Percentiles rank a stretch among this genome's conserved stretches.
phyloP scores from a whole-genome alignment of 441 rosid species.

The Macaranga tanarius region DNA sequence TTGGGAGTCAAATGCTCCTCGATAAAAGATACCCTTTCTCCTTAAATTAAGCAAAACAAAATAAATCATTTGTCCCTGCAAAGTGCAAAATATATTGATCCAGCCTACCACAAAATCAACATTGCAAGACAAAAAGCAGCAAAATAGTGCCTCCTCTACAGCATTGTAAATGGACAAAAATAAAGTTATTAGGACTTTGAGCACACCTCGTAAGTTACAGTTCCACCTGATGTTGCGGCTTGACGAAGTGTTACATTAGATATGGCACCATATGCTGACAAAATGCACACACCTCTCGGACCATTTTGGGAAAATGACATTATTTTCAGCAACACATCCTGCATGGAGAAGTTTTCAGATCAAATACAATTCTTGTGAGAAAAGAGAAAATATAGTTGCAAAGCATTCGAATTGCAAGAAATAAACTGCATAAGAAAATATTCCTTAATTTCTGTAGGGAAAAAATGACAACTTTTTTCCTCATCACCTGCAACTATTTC shows the following conservation, averaged over 20 bases:
- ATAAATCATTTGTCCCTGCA: neutral
- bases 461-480: neutral
- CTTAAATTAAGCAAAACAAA: neutral
- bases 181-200: neutral
- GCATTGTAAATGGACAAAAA: neutral
- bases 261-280: constrained; percentile 57
- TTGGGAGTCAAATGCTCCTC: too few relatives aligned
- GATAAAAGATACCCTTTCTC: neutral
- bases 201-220: constrained; percentile 58
- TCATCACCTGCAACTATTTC: neutral
- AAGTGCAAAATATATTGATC: neutral
- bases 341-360: constrained; percentile 5
- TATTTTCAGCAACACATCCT: constrained; percentile 39
- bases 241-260: constrained; percentile 60
- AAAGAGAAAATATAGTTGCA: neutral
- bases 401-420: neutral
- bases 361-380: neutral
- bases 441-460: neutral
- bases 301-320: constrained; percentile 39
- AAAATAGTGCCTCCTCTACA: neutral
- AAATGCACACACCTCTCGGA: constrained; percentile 46
- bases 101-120: neutral
- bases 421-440: neutral
- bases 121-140: neutral
- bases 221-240: constrained; percentile 54